phyloP scores from a whole-genome alignment of 2,329 filamentous ascomycete genomes.

The Fusarium keratoplasticum region DNA sequence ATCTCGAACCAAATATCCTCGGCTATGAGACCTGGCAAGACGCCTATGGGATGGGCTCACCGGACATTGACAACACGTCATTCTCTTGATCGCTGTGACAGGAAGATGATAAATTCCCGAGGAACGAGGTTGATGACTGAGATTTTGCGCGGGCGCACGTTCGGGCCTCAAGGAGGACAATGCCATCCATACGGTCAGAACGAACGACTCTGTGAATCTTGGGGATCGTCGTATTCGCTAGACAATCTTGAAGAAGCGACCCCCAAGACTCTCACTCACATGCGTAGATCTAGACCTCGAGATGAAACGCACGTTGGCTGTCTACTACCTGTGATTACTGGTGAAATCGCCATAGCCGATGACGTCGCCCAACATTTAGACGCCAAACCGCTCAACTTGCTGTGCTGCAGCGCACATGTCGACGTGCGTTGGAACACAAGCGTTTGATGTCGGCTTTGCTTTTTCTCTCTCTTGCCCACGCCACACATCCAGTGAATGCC shows the following conservation, averaged over 20 bases:
- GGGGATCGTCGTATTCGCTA: slow-evolving; percentile 1
- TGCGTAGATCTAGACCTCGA: background rate
- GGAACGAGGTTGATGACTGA: background rate
- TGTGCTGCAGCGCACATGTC: background rate
- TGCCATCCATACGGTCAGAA: background rate
- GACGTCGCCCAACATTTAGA: slow-evolving; percentile 22
- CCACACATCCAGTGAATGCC: background rate
- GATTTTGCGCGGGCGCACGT: slow-evolving; percentile 2
- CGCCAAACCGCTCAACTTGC: background rate
- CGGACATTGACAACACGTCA: slow-evolving; percentile 30
- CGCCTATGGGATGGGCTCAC: slow-evolving; percentile 17
- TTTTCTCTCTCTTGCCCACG: background rate
- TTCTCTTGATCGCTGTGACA: slow-evolving; percentile 7
- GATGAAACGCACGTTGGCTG: slow-evolving; percentile 20
- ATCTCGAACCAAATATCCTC: slow-evolving; percentile 30
- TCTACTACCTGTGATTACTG: background rate
- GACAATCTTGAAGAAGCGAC: background rate
- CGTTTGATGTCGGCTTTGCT: background rate
- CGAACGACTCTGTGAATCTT: background rate
- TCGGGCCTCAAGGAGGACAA: background rate
- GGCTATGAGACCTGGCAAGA: slow-evolving; percentile 25
- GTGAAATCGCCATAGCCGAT: background rate
- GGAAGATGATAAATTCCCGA: slow-evolving; percentile 23
- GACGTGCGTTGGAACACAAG: background rate
- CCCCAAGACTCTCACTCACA: background rate